Conservation (phyloP, 2,329 filamentous ascomycete species). For the Colletotrichum nymphaeae region DNA sequence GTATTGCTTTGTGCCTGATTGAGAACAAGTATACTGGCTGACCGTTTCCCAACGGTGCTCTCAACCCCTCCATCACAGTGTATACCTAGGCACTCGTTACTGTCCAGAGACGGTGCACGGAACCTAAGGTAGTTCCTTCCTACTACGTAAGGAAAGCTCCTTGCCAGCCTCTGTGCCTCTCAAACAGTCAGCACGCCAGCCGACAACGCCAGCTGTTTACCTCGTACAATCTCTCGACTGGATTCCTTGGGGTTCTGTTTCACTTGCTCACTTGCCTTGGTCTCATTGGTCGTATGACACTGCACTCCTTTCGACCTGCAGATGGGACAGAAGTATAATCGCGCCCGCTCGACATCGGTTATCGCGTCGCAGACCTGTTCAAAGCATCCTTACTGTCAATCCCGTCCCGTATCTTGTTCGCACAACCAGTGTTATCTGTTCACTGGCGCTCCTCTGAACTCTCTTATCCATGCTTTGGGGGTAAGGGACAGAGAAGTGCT, state of each 20-base stretch:
- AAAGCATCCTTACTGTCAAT: conserved; percentile 27
- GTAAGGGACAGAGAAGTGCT: not conserved
- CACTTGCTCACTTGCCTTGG: conserved; percentile 21
- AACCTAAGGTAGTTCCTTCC: not conserved
- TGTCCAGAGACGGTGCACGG: not conserved
- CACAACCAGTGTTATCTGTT: not conserved
- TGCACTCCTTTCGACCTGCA: conserved; percentile 38
- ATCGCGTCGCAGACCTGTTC: conserved; percentile 18
- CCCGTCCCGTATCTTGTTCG: conserved; percentile 4
- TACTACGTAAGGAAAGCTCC: not conserved
- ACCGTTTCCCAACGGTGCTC: not conserved
- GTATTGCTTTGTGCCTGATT: not conserved
- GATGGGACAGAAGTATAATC: conserved; percentile 19
- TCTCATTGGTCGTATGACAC: conserved; percentile 27
- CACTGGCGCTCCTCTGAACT: not conserved
- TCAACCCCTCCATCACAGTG: not conserved
- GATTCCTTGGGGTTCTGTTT: conserved; percentile 38
- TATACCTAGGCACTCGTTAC: not conserved
- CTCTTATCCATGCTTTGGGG: not conserved
- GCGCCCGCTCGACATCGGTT: not conserved
- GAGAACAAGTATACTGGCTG: not conserved
- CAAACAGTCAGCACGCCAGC: not conserved
- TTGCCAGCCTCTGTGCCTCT: no score
- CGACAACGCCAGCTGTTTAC: conserved; percentile 10
- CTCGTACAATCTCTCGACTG: conserved; percentile 17